Percentiles rank a stretch among this genome's conserved stretches.
Conservation (phyloP, 208 protist species). For the Naegleria fowleri region DNA sequence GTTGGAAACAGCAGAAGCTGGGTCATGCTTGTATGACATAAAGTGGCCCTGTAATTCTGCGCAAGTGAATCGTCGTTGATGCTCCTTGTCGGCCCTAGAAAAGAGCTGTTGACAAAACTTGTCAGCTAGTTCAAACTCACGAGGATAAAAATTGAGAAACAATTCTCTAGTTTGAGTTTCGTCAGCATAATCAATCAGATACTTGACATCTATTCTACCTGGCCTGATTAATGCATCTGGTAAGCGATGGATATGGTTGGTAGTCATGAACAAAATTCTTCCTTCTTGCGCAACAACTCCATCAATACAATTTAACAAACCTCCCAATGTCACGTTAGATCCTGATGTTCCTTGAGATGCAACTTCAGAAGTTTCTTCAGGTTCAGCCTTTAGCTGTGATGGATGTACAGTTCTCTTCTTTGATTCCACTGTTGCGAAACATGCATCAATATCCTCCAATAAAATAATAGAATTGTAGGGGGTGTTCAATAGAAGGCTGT, state of each 20-base stretch:
- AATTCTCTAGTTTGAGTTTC: slow-evolving; percentile 62
- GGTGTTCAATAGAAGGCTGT: slow-evolving; percentile 59
- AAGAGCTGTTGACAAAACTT: slow-evolving; percentile 26
- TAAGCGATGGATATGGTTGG: slow-evolving; percentile 80
- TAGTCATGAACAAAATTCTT: slow-evolving; percentile 78
- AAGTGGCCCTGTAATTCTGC: slow-evolving; percentile 16
- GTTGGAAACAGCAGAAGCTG: neutral
- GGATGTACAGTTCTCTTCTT: slow-evolving; percentile 43
- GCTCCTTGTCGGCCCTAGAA: slow-evolving; percentile 43
- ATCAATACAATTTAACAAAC: slow-evolving; percentile 89
- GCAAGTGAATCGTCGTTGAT: slow-evolving; percentile 38
- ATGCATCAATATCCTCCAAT: slow-evolving; percentile 85
- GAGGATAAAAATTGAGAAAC: slow-evolving; percentile 77
- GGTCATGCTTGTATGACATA: neutral
- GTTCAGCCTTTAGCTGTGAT: slow-evolving; percentile 52
- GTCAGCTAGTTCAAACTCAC: neutral
- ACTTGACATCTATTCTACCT: slow-evolving; percentile 75
- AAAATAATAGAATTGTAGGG: slow-evolving; percentile 77
- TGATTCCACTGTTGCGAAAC: neutral
- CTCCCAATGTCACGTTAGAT: slow-evolving; percentile 68
- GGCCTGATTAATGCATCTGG: slow-evolving; percentile 67
- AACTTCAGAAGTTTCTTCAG: neutral
- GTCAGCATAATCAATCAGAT: slow-evolving; percentile 67
- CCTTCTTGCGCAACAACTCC: slow-evolving; percentile 83
- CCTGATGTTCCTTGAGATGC: slow-evolving; percentile 9